Base-by-base conservation (phyloP, 768 basidiomycete genomes). In the Leccinum sublutescens region DNA sequence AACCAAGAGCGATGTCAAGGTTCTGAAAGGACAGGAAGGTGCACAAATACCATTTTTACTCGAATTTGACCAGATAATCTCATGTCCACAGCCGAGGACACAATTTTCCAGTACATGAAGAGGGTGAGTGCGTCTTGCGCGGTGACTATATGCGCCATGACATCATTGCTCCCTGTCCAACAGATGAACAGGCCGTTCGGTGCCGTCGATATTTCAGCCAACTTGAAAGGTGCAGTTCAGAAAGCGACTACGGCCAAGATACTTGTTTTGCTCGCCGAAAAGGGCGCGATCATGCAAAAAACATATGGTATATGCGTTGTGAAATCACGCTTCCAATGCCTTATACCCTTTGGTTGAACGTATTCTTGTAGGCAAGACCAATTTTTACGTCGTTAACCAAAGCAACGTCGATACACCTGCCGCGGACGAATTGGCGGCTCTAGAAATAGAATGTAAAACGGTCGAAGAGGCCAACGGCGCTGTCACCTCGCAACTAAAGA, bases 121-220 rank as follows among this genome's bases (percentile, higher is more conserved):
- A 77, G 75, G 74, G 93, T 89, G 55, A 58, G 62, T 52, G 17
- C 9, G 6, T 1, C 33, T 4, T 33, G 7, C 48, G 55, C 25
- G 43, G 40, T 19, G 40, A 43, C n/a, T 63, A 55, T 61, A 70
- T 55, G 57, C 58, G 45, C 25, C 15, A 11, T 29, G 15, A 52
- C 50, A 34, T 29, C 12, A 25, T 27, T 1, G 1, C 21, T 33
- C 17, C 10, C 27, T n/a, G 50, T 45, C 21, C 38, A 49, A 36
- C 66, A 94, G 91, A 91, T 93, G 85, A 96, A 96, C 73, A 82
- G 93, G n/a, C 93, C 93, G 6, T 95, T 88, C 67, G 93, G 93
- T 8, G 93, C 92, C 60, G 93, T 95, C 36, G 94, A 97, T 70
- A 87, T 96, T 5, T 82, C 90, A 15, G 91, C 93, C 10, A 97